phyloP scores from a whole-genome alignment of 1,139 yeast genomes.

The Diutina pseudorugosa region DNA sequence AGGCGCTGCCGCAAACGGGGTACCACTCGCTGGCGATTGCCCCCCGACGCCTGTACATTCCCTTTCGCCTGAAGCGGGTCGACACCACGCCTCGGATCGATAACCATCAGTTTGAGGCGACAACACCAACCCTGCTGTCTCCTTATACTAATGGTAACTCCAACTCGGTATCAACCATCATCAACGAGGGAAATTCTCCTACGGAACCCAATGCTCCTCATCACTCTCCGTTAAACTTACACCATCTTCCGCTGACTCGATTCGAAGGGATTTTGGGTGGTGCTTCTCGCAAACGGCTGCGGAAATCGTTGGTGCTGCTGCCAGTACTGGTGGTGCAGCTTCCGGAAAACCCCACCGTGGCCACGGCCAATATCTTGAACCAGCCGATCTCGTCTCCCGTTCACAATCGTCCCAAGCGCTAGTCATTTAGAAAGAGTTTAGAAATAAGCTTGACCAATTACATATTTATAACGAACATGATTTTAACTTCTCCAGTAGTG shows the following conservation, averaged over 20 bases:
- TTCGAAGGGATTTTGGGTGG: background rate
- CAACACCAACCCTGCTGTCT: background rate
- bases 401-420: background rate
- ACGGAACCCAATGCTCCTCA: background rate
- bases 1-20: background rate
- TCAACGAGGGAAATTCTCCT: background rate
- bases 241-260: slow-evolving; percentile 1
- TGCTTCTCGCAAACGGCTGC: background rate
- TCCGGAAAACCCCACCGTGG: slow-evolving; percentile 1
- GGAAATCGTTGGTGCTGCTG: background rate
- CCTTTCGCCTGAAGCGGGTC: slow-evolving; percentile 14
- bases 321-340: slow-evolving; percentile 3
- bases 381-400: background rate
- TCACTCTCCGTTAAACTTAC: background rate
- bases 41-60: slow-evolving; percentile 28
- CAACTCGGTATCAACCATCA: background rate
- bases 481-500: too few species aligned
- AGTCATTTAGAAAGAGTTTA: too few species aligned
- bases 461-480: too few species aligned
- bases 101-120: background rate
- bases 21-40: slow-evolving; percentile 7
- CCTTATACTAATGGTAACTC: background rate
- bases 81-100: background rate
- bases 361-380: background rate
- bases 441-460: too few species aligned